Evolutionary conservation across 148 eudicot genomes (phyloP), one percentile per base, ranked within the genome.

Genomic region (Talinum fruticosum): DNA sequence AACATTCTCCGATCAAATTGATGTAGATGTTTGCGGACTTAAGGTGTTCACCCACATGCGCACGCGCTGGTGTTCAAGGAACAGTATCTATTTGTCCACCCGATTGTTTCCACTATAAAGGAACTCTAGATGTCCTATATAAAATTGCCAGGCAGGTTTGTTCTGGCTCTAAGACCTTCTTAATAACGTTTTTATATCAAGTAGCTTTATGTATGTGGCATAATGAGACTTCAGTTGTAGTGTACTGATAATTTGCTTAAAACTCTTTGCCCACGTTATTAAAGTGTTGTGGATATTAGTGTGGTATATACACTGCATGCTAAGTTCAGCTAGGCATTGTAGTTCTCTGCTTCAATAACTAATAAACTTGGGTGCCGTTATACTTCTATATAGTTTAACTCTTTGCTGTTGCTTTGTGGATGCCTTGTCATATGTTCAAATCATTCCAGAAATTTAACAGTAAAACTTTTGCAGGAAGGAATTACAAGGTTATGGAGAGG

Each of bases 71-170:
- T 36, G 80, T 93, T 77, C 98, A 93, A 74, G 99, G 99, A 75
- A 96, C 99, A 3, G 98, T 96, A 47, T 84, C 96, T 15, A 91
- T 96, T 37, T 96, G 99, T 79, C 99, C 99, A 32, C 98, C 99
- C 26, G 99, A 96, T 82, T 96, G 99, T 82, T 96, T 96, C 81
- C 98, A 91, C 45, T 96, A 96, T 82, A 93, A 96, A 86, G 97
- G 99, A 78, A 93, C 98, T 18, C 51, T 93, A 21, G 99, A 96
- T 88, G 94, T 88, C 64, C 79, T 96, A 83, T 87, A 86, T 85
- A 96, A 96, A 87, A 90, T 96, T 75, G 80, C 86, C 77, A 88
- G 97, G 32, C 99, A 96, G 99, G 99, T 96, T 70, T 24, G 90
- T 72, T 28, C 66, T 62, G 66, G 64, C 73, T 24, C 45, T 68